phyloP scores from a whole-genome alignment of 352 stramenopile species.

The Phytophthora sansomeana region DNA sequence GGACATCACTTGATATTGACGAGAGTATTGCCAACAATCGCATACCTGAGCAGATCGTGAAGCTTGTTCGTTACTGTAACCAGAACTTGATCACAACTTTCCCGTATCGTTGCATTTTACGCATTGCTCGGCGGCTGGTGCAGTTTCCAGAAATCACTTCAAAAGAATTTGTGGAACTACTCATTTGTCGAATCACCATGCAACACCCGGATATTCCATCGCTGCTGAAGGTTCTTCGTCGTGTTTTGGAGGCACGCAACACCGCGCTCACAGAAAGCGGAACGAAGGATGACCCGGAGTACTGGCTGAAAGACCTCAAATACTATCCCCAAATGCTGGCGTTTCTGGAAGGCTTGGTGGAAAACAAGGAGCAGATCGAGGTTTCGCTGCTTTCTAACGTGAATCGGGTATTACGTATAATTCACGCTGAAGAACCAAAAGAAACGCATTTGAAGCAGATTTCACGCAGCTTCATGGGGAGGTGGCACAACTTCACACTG shows the following conservation, averaged over 20 bases:
- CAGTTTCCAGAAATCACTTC: slow-evolving; percentile 75
- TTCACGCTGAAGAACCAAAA: slow-evolving; percentile 64
- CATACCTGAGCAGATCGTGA: slow-evolving; percentile 78
- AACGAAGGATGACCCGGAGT: slow-evolving; percentile 47
- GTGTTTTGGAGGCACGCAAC: slow-evolving; percentile 69
- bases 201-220: slow-evolving; percentile 75
- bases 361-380: slow-evolving; percentile 59
- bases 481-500: slow-evolving; percentile 84
- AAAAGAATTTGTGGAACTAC: slow-evolving; percentile 73
- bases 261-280: slow-evolving; percentile 37
- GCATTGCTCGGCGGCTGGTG: slow-evolving; percentile 66
- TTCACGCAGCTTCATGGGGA: slow-evolving; percentile 72
- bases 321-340: slow-evolving; percentile 72
- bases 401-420: slow-evolving; percentile 79
- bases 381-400: slow-evolving; percentile 68
- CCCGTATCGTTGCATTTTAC: slow-evolving; percentile 71
- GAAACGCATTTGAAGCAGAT: slow-evolving; percentile 56
- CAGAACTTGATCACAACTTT: slow-evolving; percentile 74
- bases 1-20: slow-evolving; percentile 72
- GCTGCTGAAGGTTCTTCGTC: slow-evolving; percentile 77
- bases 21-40: slow-evolving; percentile 70
- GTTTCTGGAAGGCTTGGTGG: slow-evolving; percentile 59
- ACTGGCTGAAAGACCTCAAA: slow-evolving; percentile 69
- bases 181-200: slow-evolving; percentile 76
- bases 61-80: slow-evolving; percentile 81